Percentiles rank a stretch among this genome's conserved stretches.
Evolutionary conservation across 2,329 filamentous ascomycete genomes (phyloP).

Genomic region (Colletotrichum sp.): DNA sequence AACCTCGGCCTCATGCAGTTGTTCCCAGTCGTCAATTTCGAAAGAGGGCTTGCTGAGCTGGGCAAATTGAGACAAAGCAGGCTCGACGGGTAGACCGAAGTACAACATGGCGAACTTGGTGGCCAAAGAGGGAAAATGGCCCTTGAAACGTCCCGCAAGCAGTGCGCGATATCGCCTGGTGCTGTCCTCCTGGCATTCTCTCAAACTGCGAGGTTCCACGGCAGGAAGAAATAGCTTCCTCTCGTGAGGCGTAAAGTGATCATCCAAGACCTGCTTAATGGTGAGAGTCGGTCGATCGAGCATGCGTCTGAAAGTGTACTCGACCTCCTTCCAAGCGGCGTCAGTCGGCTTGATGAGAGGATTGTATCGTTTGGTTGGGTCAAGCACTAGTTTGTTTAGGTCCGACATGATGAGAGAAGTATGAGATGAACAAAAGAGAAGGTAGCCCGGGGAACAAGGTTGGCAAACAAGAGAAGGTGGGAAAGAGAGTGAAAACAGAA

Average conservation of each 20-base stretch:
- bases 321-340: slow-evolving; percentile 28
- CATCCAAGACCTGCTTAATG: slow-evolving; percentile 35
- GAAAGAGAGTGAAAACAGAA: background rate
- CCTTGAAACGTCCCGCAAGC: slow-evolving; percentile 35
- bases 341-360: slow-evolving; percentile 27
- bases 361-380: slow-evolving; percentile 23
- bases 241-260: slow-evolving; percentile 39
- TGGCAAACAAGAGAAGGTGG: background rate
- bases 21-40: slow-evolving; percentile 21
- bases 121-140: slow-evolving; percentile 30
- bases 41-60: slow-evolving; percentile 29
- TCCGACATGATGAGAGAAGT: background rate
- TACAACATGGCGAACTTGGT: slow-evolving; percentile 52
- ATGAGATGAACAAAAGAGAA: background rate
- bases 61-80: slow-evolving; percentile 29
- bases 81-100: slow-evolving; percentile 51
- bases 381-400: background rate
- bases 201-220: slow-evolving; percentile 29
- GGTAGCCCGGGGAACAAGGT: background rate
- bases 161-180: slow-evolving; percentile 32
- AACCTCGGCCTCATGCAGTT: slow-evolving; percentile 24
- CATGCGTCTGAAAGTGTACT: slow-evolving; percentile 32
- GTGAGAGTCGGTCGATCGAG: slow-evolving; percentile 26
- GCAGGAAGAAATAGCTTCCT: slow-evolving; percentile 33
- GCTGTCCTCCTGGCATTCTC: slow-evolving; percentile 35